These are phyloP conservation scores for Candida loeiensis DNA, from an alignment of 805 yeast species.

Conservation along the genomic window DNA sequence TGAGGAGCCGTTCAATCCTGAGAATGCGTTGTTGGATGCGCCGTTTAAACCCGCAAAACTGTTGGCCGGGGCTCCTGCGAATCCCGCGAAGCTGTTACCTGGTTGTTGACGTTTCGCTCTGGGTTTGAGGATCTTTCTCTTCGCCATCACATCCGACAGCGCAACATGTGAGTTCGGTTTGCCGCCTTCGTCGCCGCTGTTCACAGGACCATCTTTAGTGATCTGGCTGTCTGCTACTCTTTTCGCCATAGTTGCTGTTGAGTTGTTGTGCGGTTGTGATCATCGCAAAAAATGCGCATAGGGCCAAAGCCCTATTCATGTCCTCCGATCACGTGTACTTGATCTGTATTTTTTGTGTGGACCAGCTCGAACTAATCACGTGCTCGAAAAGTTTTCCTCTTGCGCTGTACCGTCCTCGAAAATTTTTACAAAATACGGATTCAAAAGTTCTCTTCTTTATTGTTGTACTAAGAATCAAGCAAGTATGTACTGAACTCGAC, in stretches of 20 bases:
- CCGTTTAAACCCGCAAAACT: neutral
- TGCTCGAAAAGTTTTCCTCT: slow-evolving; percentile 3
- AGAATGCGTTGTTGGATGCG: neutral
- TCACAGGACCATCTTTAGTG: slow-evolving; percentile 43
- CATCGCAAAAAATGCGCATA: slow-evolving; percentile 4
- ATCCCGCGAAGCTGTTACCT: neutral
- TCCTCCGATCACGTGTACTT: slow-evolving; percentile 1
- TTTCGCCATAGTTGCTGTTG: slow-evolving; percentile 30
- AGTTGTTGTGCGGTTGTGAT: slow-evolving; percentile 4
- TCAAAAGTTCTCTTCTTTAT: slow-evolving; percentile 9
- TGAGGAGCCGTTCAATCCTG: neutral
- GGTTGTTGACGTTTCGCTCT: slow-evolving; percentile 21
- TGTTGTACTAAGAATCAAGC: slow-evolving; percentile 25
- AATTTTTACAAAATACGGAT: slow-evolving; percentile 13
- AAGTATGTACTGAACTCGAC: too few relatives aligned
- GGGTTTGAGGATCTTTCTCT: slow-evolving; percentile 66
- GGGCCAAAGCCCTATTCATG: slow-evolving; percentile 14
- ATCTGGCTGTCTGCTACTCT: slow-evolving; percentile 67
- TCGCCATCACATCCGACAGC: slow-evolving; percentile 58
- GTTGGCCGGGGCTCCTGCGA: neutral
- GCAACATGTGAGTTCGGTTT: slow-evolving; percentile 45
- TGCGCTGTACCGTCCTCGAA: slow-evolving; percentile 9
- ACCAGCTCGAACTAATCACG: neutral
- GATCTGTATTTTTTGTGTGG: neutral
- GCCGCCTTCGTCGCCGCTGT: slow-evolving; percentile 20